Conservation (phyloP, 2,329 filamentous ascomycete genomes). For the Penicillium sp. region DNA sequence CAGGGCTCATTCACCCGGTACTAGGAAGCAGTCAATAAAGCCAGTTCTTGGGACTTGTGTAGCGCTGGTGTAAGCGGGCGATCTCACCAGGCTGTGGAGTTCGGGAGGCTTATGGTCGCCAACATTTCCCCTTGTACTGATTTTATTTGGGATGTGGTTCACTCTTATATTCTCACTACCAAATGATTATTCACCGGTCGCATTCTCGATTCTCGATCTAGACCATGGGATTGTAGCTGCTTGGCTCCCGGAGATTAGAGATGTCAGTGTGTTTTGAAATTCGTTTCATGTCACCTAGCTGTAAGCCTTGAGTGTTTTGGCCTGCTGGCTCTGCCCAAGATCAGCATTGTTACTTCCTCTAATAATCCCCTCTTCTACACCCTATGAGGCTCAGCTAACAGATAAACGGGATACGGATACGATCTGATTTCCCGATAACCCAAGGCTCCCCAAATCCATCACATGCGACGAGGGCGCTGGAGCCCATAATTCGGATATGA, state of each 20-base stretch:
- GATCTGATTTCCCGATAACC: not conserved
- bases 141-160: slow-evolving; percentile 35
- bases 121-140: slow-evolving; percentile 36
- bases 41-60: no score
- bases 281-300: not conserved
- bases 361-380: no score
- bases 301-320: not conserved
- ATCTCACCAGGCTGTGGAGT: slow-evolving; percentile 38
- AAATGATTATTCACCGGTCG: slow-evolving; percentile 26
- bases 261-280: not conserved
- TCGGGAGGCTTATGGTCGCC: slow-evolving; percentile 38
- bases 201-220: slow-evolving; percentile 30
- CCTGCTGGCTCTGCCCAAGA: not conserved
- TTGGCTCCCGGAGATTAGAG: not conserved
- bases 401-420: not conserved
- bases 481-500: not conserved
- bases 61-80: slow-evolving; percentile 22
- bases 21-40: no score
- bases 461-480: not conserved
- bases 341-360: not conserved
- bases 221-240: slow-evolving; percentile 22
- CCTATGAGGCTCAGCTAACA: no score
- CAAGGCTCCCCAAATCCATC: not conserved
- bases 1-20: no score
- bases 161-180: slow-evolving; percentile 30